Percentiles rank a stretch among this genome's conserved stretches.
Conservation (phyloP, 106 monocot species). For the Platanthera guangdongensis region DNA sequence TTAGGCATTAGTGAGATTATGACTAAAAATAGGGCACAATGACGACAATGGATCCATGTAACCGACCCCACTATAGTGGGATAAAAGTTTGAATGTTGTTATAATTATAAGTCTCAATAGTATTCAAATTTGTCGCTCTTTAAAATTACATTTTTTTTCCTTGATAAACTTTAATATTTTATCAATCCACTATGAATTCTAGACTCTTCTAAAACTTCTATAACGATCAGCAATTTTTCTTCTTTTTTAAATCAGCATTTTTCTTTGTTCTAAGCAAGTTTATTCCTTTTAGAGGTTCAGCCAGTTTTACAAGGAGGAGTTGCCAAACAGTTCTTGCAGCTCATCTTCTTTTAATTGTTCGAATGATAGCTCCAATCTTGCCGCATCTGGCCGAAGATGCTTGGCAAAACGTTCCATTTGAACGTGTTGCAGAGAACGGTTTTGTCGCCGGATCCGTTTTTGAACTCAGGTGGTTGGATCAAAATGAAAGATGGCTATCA, state of each 20-base stretch:
- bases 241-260: not conserved
- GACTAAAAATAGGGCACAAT: too few species aligned
- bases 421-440: slow-evolving; percentile 48
- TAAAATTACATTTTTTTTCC: too few species aligned
- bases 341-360: slow-evolving; percentile 68
- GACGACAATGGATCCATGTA: too few species aligned
- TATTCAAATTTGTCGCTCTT: too few species aligned
- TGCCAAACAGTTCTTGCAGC: slow-evolving; percentile 91
- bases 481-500: slow-evolving; percentile 56
- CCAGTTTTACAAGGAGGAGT: slow-evolving; percentile 73
- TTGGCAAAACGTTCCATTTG: slow-evolving; percentile 92
- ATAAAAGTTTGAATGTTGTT: too few species aligned
- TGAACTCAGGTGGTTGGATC: slow-evolving; percentile 68
- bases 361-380: slow-evolving; percentile 80
- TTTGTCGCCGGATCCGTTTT: slow-evolving; percentile 66
- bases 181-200: not conserved
- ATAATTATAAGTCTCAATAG: too few species aligned
- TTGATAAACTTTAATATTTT: too few species aligned
- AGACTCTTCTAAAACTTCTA: not conserved
- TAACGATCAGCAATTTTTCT: not conserved
- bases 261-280: not conserved
- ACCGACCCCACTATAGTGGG: too few species aligned
- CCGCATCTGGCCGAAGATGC: slow-evolving; percentile 94
- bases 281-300: slow-evolving; percentile 48
- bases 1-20: too few species aligned